Base-by-base conservation (phyloP, 148 eudicot genomes). In the Rhododendron simsii region DNA sequence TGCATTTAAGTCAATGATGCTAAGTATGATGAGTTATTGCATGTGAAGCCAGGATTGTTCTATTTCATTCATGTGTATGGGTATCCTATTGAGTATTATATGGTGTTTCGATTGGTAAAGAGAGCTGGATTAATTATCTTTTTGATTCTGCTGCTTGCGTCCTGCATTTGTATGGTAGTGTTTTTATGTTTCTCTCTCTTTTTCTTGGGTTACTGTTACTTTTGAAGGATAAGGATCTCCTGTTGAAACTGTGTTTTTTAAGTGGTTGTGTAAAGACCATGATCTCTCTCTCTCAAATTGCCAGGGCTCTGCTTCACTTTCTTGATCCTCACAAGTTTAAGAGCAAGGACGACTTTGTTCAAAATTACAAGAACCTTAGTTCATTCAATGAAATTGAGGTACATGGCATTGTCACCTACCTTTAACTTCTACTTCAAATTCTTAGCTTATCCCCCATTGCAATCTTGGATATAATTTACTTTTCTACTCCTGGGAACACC, bases 241-340 rank as follows among this genome's bases (percentile, higher is more conserved):
- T 55, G 71, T 20, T 57, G 28, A 50, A 28, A 55, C 10, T 55
- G 37, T 57, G 14, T 81, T 4, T 80, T 55, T 80, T 15, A 50
- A 16, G 39, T 51, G 45, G 44, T 48, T 48, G 44, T 65, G 78
- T 45, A 71, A 81, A 81, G 41, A 37, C 73, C 65, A 65, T 79
- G 39, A 50, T 51, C 39, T 71, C 61, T 13, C n/a, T 51, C 15
- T 51, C 59, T 50, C 73, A 37, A 6, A 45, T 39, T 89, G 84
- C 16, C 89, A 98, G 99, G 99, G 99, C 99, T 84, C 86, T 98
- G 87, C 99, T 98, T 91, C 99, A 98, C 90, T 98, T 98, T 87
- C 93, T 98, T 87, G 98, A 98, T 92, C 92, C 94, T 83, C 91
- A 91, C 80, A 98, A 98, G 91, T 98, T 98, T 88, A 87, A 91